Evolutionary conservation across 2,329 filamentous ascomycete genomes (phyloP).

Genomic region (Fusarium pseudocircinatum): DNA sequence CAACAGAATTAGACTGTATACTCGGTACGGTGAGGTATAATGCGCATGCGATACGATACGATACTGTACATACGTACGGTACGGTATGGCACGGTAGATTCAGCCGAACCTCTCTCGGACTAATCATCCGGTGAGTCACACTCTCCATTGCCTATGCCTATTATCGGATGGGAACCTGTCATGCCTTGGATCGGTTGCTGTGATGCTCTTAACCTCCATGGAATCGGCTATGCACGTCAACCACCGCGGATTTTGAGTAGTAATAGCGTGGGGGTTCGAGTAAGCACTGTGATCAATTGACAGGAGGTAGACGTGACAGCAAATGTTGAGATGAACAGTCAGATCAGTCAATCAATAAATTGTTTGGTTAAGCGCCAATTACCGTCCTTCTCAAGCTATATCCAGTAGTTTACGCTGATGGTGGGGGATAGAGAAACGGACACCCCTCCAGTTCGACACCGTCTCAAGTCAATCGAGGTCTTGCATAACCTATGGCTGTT

Average conservation of each 20-base stretch:
- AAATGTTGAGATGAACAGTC: neutral
- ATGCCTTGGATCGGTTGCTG: neutral
- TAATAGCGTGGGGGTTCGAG: constrained; percentile 27
- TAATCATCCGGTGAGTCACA: constrained; percentile 31
- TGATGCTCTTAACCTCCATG: neutral
- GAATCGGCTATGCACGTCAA: constrained; percentile 1
- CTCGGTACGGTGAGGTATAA: neutral
- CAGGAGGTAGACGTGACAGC: neutral
- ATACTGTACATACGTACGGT: neutral
- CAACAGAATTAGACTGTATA: constrained; percentile 12
- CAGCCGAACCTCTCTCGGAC: constrained; percentile 8
- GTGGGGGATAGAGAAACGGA: constrained; percentile 6
- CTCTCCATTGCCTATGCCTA: neutral
- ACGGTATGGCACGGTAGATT: neutral
- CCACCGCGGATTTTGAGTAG: neutral
- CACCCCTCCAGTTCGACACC: constrained; percentile 31
- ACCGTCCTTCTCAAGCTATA: constrained; percentile 6
- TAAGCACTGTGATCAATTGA: neutral
- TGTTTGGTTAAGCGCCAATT: constrained; percentile 1
- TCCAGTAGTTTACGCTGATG: neutral
- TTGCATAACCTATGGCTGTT: constrained; percentile 2
- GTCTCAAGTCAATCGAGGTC: constrained; percentile 7
- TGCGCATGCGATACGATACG: neutral
- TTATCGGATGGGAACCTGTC: constrained; percentile 7
- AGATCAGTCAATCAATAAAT: neutral